Base-by-base conservation (phyloP, 73 alveolate genomes). In the Paramecium bursaria region DNA sequence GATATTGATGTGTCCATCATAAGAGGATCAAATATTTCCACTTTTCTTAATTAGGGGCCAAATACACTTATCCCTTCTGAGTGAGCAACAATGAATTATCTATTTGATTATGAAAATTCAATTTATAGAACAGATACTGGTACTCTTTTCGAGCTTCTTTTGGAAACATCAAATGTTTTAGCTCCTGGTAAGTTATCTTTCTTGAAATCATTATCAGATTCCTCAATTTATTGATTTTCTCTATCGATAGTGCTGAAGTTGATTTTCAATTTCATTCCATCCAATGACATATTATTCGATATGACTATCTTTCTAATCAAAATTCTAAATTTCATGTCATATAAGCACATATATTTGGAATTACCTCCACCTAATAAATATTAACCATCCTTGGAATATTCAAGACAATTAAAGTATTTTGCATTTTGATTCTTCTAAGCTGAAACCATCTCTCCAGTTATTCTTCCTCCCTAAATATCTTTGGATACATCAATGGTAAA, bases 391-490 rank as follows among this genome's bases (percentile, higher is more conserved):
- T 94, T 90, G 75, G 94, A 94, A 57, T 88, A 86, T 67, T 91
- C 89, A 13, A 95, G 86, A 17, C 96, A 77, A 67, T 87, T 93
- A 86, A 96, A 94, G 86, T 88, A 90, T 85, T 94, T 93, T 54
- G 92, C 90, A 74, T 94, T 91, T 0, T 94, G 67, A 1, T 96
- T 90, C 76, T 91, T 94, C 80, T 95, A 91, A 4, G 97, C 94
- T 1, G 97, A 86, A 9, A 87, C 85, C 33, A 90, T 85, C 50
- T 95, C 98, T 23, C 79, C 94, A 44, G 89, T 86, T 30, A 92
- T 79, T 88, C 99, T 91, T 3, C 99, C 99, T 0, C 98, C 98
- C 87, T 95, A 85, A 21, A 96, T 88, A 86, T 96, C 99, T 46
- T 88, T 85, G 22, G 90, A 86, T 19, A 93, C 93, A 74, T 96